phyloP scores from a whole-genome alignment of 345 rosid species.

The Rhodamnia rubescens region DNA sequence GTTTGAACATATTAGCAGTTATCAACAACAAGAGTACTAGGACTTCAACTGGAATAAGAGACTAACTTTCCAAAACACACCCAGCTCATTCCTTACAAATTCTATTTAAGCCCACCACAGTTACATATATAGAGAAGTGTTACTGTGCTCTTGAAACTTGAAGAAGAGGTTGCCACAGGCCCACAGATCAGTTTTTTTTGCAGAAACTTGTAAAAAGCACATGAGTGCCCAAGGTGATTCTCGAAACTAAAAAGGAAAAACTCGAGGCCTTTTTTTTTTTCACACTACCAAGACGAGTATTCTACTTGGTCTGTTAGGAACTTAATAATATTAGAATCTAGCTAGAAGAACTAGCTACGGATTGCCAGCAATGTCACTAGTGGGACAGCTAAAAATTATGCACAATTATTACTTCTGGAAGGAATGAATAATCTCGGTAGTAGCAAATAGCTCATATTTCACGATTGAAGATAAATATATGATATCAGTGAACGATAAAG shows the following conservation, averaged over 20 bases:
- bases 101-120: no score
- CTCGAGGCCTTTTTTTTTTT: background rate
- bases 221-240: background rate
- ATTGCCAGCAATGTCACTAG: background rate
- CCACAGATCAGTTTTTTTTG: background rate
- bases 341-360: background rate
- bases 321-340: background rate
- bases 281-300: background rate
- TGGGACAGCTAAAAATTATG: background rate
- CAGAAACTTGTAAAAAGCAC: background rate
- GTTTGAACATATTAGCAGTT: background rate
- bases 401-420: background rate
- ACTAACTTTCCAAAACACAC: background rate
- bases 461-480: background rate
- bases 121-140: background rate
- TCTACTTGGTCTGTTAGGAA: background rate
- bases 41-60: background rate
- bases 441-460: background rate
- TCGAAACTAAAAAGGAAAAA: background rate
- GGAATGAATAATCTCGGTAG: background rate
- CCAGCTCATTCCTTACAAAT: background rate
- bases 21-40: background rate
- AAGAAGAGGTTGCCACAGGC: background rate
- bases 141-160: background rate
- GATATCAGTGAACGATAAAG: background rate